Conservation (phyloP, 805 yeast species). For the Candida railenensis region DNA sequence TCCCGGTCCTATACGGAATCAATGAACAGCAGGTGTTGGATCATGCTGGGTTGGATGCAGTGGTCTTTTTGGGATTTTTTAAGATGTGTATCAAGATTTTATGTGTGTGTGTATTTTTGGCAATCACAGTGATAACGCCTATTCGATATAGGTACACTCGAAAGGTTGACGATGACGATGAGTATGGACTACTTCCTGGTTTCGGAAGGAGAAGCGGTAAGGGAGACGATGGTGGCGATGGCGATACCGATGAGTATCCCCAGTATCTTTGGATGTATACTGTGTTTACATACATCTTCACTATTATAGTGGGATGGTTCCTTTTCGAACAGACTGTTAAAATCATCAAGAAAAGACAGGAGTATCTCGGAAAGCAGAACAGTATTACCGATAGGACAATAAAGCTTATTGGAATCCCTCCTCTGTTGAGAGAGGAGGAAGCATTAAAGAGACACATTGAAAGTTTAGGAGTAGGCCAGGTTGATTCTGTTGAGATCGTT, state of each 20-base stretch:
- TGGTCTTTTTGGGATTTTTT: conserved; percentile 87
- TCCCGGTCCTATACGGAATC: conserved; percentile 60
- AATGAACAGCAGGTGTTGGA: conserved; percentile 77
- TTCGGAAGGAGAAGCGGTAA: neutral
- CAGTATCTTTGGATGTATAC: conserved; percentile 84
- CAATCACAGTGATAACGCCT: conserved; percentile 78
- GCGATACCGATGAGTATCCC: conserved; percentile 33
- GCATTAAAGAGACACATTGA: conserved; percentile 74
- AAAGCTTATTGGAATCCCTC: conserved; percentile 84
- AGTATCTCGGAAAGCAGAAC: conserved; percentile 79
- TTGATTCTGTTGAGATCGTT: conserved; percentile 74
- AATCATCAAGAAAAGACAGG: conserved; percentile 77
- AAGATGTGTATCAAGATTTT: conserved; percentile 79
- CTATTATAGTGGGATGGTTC: conserved; percentile 58
- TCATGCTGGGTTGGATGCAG: conserved; percentile 93
- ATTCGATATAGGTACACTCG: conserved; percentile 83
- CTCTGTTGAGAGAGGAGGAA: conserved; percentile 69
- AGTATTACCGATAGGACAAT: conserved; percentile 91
- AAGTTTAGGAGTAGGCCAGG: conserved; percentile 74
- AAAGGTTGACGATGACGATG: conserved; percentile 26
- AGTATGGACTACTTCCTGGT: conserved; percentile 7
- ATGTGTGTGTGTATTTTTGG: conserved; percentile 62
- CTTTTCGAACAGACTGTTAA: conserved; percentile 68
- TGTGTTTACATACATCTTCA: conserved; percentile 82
- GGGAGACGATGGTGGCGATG: conserved; percentile 2